Conservation (phyloP, 164 flowering plant genomes). For the Liquidambar formosana region DNA sequence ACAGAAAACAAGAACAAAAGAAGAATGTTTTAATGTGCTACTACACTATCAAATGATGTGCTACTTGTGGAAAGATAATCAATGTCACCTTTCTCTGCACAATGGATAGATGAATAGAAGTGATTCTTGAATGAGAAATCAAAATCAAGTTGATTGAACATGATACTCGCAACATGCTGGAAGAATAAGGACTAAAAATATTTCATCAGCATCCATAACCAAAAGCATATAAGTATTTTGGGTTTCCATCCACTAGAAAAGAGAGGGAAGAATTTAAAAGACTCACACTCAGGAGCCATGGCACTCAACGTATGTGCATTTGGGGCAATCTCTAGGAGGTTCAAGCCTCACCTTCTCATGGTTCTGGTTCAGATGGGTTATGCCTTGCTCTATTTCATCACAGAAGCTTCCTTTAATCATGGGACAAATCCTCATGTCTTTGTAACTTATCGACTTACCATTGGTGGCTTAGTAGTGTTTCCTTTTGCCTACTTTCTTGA, state of each 20-base stretch:
- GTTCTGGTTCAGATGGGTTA: conserved; percentile 12
- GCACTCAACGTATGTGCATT: neutral
- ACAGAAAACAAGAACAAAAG: too few species aligned
- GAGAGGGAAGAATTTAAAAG: neutral
- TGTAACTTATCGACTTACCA: conserved; percentile 12
- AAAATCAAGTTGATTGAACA: too few species aligned
- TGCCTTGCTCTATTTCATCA: conserved; percentile 12
- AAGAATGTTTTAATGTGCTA: too few species aligned
- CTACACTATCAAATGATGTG: too few species aligned
- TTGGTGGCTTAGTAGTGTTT: conserved; percentile 9
- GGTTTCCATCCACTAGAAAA: too few species aligned
- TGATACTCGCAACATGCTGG: too few species aligned
- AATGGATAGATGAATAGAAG: too few species aligned
- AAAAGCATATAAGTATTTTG: neutral
- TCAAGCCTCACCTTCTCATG: conserved; percentile 20
- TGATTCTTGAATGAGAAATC: too few species aligned
- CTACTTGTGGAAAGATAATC: too few species aligned
- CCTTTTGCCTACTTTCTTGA: conserved; percentile 20
- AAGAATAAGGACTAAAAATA: neutral
- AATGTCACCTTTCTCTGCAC: too few species aligned
- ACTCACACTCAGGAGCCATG: conserved; percentile 1
- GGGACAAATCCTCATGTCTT: conserved; percentile 23
- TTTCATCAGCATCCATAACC: neutral
- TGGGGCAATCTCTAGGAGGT: conserved; percentile 1
- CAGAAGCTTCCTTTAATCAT: conserved; percentile 17